These are phyloP conservation scores for Sporothrix inflata DNA, from an alignment of 2,329 filamentous ascomycete species.

Conservation along the genomic window DNA sequence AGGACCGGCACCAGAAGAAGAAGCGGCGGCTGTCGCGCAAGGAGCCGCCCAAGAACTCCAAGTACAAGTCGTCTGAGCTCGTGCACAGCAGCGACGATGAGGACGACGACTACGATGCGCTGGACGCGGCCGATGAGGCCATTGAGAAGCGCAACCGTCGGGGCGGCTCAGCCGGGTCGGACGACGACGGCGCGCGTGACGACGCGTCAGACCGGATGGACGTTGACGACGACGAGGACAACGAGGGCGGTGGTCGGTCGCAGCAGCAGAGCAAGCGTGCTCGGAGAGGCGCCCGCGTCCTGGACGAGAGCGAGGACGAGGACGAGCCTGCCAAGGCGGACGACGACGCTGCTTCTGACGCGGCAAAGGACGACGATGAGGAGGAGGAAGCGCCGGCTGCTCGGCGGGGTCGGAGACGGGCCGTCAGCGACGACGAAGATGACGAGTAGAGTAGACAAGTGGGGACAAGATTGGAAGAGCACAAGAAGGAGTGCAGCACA, in stretches of 20 bases:
- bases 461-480: no score
- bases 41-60: constrained; percentile 54
- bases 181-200: constrained; percentile 40
- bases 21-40: constrained; percentile 57
- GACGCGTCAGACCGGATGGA: constrained; percentile 55
- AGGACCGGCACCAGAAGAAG: constrained; percentile 62
- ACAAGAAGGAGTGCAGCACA: no score
- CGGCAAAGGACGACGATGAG: constrained; percentile 18
- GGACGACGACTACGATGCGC: constrained; percentile 38
- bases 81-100: constrained; percentile 74
- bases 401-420: constrained; percentile 27
- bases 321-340: constrained; percentile 30
- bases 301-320: constrained; percentile 41
- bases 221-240: constrained; percentile 47
- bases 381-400: constrained; percentile 23
- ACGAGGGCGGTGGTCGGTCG: constrained; percentile 31
- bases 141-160: constrained; percentile 42
- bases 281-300: constrained; percentile 33
- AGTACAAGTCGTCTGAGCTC: constrained; percentile 86
- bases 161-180: constrained; percentile 30
- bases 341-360: neutral
- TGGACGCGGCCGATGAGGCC: constrained; percentile 41
- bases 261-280: constrained; percentile 30
- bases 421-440: constrained; percentile 29
- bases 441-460: constrained; percentile 18